Percentiles rank a stretch among this genome's conserved stretches.
Conservation (phyloP, 2,329 filamentous ascomycete genomes). For the Rachicladosporium sp. region DNA sequence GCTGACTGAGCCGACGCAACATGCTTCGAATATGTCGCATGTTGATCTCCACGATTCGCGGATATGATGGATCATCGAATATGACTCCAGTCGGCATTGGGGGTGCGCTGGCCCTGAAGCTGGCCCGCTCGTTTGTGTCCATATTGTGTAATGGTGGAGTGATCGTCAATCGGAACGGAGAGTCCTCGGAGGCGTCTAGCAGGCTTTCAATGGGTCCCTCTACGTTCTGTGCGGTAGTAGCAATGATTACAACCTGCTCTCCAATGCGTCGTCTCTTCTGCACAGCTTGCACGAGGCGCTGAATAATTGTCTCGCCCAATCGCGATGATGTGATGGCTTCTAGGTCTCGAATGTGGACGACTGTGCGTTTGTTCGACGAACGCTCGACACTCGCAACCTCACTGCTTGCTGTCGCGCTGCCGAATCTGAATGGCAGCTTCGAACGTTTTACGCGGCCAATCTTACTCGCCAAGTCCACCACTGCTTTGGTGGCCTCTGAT, state of each 20-base stretch:
- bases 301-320: conserved; percentile 58
- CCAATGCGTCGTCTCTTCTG: conserved; percentile 61
- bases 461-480: too few relatives aligned
- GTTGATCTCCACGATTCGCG: conserved; percentile 41
- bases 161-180: conserved; percentile 41
- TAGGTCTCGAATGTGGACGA: conserved; percentile 67
- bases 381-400: too few relatives aligned
- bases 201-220: conserved; percentile 15
- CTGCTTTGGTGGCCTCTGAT: too few relatives aligned
- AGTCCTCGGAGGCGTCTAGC: conserved; percentile 33
- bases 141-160: conserved; percentile 36
- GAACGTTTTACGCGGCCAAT: too few relatives aligned
- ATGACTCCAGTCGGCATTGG: conserved; percentile 3
- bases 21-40: conserved; percentile 53
- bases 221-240: conserved; percentile 50
- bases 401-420: too few relatives aligned
- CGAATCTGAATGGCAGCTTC: too few relatives aligned
- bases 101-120: conserved; percentile 4
- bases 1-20: conserved; percentile 32
- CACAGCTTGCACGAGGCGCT: conserved; percentile 57
- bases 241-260: conserved; percentile 62
- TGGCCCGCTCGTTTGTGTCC: conserved; percentile 7
- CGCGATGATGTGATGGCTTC: conserved; percentile 60
- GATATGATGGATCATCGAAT: conserved; percentile 9
- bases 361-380: conserved; percentile 24